Conservation (phyloP, 2,329 filamentous ascomycete genomes). For the Peltaster fructicola region DNA sequence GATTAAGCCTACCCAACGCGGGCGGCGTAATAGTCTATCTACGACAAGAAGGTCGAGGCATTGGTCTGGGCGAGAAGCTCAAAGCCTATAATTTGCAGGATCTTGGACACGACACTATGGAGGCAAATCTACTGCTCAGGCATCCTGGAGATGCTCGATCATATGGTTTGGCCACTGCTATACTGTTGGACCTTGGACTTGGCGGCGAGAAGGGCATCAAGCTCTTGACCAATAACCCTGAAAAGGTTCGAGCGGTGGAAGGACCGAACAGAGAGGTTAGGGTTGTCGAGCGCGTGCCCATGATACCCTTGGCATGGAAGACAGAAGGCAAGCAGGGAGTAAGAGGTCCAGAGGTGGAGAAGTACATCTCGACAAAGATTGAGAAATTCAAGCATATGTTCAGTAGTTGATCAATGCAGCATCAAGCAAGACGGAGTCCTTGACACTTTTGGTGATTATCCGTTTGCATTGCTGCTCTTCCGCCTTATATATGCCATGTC, state of each 20-base stretch:
- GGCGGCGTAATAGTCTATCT: slow-evolving; percentile 93
- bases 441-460: too few relatives aligned
- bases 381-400: slow-evolving; percentile 38
- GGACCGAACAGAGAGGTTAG: slow-evolving; percentile 74
- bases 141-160: slow-evolving; percentile 90
- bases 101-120: slow-evolving; percentile 89
- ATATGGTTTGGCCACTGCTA: slow-evolving; percentile 91
- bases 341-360: slow-evolving; percentile 73
- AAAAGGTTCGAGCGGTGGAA: slow-evolving; percentile 89
- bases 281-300: slow-evolving; percentile 78
- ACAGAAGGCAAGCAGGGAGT: slow-evolving; percentile 62
- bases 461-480: too few relatives aligned
- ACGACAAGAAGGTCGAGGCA: slow-evolving; percentile 87
- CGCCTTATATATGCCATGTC: too few relatives aligned
- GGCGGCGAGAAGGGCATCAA: slow-evolving; percentile 53
- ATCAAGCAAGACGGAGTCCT: too few relatives aligned
- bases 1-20: slow-evolving; percentile 29
- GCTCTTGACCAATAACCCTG: slow-evolving; percentile 88
- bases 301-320: slow-evolving; percentile 91
- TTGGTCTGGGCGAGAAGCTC: slow-evolving; percentile 84
- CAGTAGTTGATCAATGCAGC: slow-evolving; percentile 8
- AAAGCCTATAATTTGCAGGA: slow-evolving; percentile 98
- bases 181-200: slow-evolving; percentile 69
- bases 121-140: slow-evolving; percentile 77
- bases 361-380: slow-evolving; percentile 79